Evolutionary conservation across 805 yeast species (phyloP).

Genomic region (Schizosaccharomyces osmophilus): DNA sequence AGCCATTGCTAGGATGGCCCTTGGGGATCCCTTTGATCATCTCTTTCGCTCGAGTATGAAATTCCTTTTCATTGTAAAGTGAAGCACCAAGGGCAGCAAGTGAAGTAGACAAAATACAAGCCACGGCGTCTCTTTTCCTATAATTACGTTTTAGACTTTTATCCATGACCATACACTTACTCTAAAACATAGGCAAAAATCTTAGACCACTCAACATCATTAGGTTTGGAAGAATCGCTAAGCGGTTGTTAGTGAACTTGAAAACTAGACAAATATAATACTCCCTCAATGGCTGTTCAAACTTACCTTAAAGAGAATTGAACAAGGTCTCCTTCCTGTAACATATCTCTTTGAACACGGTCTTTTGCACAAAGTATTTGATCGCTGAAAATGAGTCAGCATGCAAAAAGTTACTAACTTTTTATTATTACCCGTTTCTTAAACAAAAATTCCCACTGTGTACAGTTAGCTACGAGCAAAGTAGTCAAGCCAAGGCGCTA

Average conservation of each 20-base stretch:
- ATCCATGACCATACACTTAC: background rate
- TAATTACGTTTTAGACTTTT: background rate
- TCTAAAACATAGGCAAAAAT: background rate
- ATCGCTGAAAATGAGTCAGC: background rate
- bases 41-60: slow-evolving; percentile 58
- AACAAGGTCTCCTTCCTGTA: background rate
- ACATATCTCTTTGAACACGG: background rate
- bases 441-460: background rate
- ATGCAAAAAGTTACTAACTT: background rate
- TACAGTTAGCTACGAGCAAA: background rate
- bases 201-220: background rate
- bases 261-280: background rate
- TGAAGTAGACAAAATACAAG: background rate
- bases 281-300: background rate
- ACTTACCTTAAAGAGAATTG: background rate
- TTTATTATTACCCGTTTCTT: background rate
- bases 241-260: background rate
- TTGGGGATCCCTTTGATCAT: slow-evolving; percentile 73
- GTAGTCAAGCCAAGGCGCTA: background rate
- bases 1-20: slow-evolving; percentile 33
- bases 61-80: slow-evolving; percentile 10
- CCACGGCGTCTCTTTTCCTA: background rate
- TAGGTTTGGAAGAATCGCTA: background rate
- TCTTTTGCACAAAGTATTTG: background rate
- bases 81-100: background rate